Evolutionary conservation across 306 rosid genomes (phyloP).

Genomic region (Cicer bijugum): DNA sequence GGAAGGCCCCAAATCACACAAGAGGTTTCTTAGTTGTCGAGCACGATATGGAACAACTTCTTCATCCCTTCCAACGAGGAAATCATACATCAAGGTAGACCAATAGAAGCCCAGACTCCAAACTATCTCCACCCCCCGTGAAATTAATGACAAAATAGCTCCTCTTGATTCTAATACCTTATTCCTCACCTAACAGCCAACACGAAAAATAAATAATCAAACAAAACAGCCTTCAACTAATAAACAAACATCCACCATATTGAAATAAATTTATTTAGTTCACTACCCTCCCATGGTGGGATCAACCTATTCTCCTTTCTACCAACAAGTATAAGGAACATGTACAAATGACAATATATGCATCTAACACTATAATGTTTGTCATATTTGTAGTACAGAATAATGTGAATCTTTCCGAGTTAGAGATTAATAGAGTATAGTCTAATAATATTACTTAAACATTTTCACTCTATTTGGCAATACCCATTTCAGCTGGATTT

Average conservation of each 20-base stretch:
- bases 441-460: slow-evolving; percentile 21
- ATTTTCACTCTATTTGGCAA: slow-evolving; percentile 9
- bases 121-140: slow-evolving; percentile 91
- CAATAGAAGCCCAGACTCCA: slow-evolving; percentile 92
- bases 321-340: slow-evolving; percentile 25
- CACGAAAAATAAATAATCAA: slow-evolving; percentile 30
- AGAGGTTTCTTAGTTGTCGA: slow-evolving; percentile 92
- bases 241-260: slow-evolving; percentile 32
- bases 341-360: not conserved
- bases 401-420: not conserved
- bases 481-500: slow-evolving; percentile 11
- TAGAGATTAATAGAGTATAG: not conserved
- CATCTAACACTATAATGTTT: slow-evolving; percentile 23
- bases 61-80: slow-evolving; percentile 92
- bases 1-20: slow-evolving; percentile 94
- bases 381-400: slow-evolving; percentile 10
- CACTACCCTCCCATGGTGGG: not conserved
- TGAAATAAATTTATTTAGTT: slow-evolving; percentile 18
- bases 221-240: slow-evolving; percentile 29
- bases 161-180: slow-evolving; percentile 92
- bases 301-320: slow-evolving; percentile 2
- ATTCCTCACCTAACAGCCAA: slow-evolving; percentile 67
- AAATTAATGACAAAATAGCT: slow-evolving; percentile 69
- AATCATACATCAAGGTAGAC: slow-evolving; percentile 84
- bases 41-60: slow-evolving; percentile 98